Evolutionary conservation across 176 grass and related monocot genomes (phyloP).

Genomic region (Aegilops speltoides): DNA sequence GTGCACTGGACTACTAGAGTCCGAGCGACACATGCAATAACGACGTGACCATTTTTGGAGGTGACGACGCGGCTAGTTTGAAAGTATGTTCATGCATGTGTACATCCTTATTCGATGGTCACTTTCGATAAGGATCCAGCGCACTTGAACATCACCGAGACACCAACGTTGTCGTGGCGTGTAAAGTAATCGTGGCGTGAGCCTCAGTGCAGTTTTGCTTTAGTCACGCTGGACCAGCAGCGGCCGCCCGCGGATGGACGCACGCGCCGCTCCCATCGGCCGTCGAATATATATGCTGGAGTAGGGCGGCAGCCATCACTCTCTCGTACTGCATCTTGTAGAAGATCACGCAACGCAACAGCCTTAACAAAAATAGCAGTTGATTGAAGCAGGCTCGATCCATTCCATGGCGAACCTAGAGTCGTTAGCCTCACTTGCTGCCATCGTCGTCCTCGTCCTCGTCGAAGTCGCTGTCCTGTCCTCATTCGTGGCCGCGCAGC

Average conservation of each 20-base stretch:
- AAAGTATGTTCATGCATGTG: no score
- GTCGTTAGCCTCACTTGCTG: no score
- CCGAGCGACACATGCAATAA: no score
- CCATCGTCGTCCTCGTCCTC: neutral
- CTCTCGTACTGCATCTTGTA: no score
- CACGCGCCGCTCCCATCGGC: no score
- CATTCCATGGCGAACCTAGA: slow-evolving; percentile 1
- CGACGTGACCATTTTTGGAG: no score
- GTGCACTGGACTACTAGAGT: no score
- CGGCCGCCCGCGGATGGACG: no score
- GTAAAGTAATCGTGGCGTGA: neutral
- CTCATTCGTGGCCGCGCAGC: neutral
- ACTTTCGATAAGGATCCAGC: neutral
- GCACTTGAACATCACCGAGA: no score
- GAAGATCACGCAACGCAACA: no score
- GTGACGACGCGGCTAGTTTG: no score
- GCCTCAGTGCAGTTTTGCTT: neutral
- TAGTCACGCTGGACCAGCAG: neutral
- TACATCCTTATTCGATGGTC: neutral
- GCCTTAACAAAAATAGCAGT: neutral
- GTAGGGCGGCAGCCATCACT: no score
- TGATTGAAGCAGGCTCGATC: neutral
- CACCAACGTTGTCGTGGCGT: neutral
- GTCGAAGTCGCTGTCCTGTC: neutral
- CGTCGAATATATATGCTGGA: neutral